phyloP scores from a whole-genome alignment of 441 rosid genomes.

The Manihot esculenta region DNA sequence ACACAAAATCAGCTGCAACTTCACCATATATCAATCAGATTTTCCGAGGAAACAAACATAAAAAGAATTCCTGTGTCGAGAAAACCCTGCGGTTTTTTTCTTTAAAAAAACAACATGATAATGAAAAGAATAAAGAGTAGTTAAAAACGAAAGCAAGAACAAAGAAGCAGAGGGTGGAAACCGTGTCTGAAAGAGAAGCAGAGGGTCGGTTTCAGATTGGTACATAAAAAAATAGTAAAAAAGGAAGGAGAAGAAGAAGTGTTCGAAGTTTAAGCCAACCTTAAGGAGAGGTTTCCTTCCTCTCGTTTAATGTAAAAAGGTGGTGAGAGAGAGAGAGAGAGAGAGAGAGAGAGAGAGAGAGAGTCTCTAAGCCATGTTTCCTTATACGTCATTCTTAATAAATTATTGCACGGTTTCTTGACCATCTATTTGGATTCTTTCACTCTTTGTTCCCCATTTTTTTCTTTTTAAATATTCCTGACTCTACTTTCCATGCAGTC shows the following conservation, averaged over 20 bases:
- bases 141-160: constrained; percentile 27
- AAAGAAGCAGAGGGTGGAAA: constrained; percentile 12
- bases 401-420: constrained; percentile 59
- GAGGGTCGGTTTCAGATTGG: constrained; percentile 33
- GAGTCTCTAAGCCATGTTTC: constrained; percentile 58
- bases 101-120: too few species aligned
- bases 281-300: constrained; percentile 26
- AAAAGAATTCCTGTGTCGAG: neutral
- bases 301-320: constrained; percentile 32
- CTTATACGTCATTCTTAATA: constrained; percentile 47
- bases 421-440: constrained; percentile 54
- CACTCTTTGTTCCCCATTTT: constrained; percentile 19
- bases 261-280: constrained; percentile 48
- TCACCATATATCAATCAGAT: neutral
- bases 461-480: constrained; percentile 1
- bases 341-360: neutral
- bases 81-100: too few species aligned
- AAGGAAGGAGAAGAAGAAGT: neutral
- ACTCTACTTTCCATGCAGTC: constrained; percentile 61
- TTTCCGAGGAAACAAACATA: neutral
- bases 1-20: too few species aligned
- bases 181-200: constrained; percentile 28
- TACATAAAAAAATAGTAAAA: neutral
- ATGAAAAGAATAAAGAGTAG: neutral
- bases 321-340: neutral